These are phyloP conservation scores for Arthroderma uncinatum DNA, from an alignment of 2,329 filamentous ascomycete species.

Conservation along the genomic window DNA sequence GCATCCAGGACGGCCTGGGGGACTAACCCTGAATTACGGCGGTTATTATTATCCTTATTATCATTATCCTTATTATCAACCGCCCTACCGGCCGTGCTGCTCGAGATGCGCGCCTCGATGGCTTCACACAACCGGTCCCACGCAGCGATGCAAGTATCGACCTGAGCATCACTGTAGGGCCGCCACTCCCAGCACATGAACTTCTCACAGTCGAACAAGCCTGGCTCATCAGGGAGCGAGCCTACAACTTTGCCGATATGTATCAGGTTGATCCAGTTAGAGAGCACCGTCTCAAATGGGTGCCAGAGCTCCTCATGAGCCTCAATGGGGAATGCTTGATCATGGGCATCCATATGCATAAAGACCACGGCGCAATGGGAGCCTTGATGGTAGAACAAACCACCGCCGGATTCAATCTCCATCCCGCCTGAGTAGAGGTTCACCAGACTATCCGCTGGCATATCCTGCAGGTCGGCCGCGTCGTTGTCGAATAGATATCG, in stretches of 20 bases:
- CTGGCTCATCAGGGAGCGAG: conserved; percentile 10
- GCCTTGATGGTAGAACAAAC: conserved; percentile 22
- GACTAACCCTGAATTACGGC: neutral
- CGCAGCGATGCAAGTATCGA: conserved; percentile 6
- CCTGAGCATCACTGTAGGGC: conserved; percentile 20
- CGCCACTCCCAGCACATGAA: conserved; percentile 24
- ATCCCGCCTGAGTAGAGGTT: conserved; percentile 12
- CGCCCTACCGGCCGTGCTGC: neutral
- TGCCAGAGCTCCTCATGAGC: conserved; percentile 17
- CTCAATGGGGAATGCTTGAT: conserved; percentile 14
- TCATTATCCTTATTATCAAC: neutral
- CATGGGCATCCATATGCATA: conserved; percentile 11
- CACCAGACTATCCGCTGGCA: conserved; percentile 14
- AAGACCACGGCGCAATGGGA: conserved; percentile 12
- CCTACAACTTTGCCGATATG: conserved; percentile 16
- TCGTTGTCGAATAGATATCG: conserved; percentile 10
- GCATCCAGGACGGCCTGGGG: neutral
- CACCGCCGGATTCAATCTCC: conserved; percentile 13
- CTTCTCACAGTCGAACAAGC: conserved; percentile 14
- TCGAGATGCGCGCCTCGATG: conserved; percentile 1
- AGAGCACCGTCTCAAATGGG: conserved; percentile 20
- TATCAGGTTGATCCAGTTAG: conserved; percentile 19
- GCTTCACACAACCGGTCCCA: conserved; percentile 2
- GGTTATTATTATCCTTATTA: neutral
- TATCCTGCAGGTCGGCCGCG: conserved; percentile 11